Evolutionary conservation across 2,329 filamentous ascomycete species (phyloP).

Genomic region (Mycosphaerelloides madeirae): DNA sequence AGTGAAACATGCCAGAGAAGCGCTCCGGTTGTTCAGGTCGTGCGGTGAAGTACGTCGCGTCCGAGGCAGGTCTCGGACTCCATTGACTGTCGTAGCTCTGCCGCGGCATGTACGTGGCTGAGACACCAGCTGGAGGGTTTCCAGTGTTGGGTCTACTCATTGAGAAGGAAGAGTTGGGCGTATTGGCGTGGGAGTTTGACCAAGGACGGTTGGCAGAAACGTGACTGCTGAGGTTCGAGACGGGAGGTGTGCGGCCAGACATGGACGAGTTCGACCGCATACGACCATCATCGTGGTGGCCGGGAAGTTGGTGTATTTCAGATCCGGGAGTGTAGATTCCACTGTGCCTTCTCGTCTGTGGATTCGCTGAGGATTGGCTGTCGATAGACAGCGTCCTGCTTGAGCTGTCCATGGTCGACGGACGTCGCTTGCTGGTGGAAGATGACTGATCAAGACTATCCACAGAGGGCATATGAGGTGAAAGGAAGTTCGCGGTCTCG

Average conservation of each 20-base stretch:
- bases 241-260: slow-evolving; percentile 40
- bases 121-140: slow-evolving; percentile 20
- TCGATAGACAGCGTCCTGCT: slow-evolving; percentile 37
- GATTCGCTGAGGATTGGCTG: slow-evolving; percentile 31
- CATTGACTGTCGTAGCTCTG: slow-evolving; percentile 24
- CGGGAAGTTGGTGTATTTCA: slow-evolving; percentile 9
- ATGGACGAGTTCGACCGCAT: slow-evolving; percentile 54
- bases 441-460: slow-evolving; percentile 30
- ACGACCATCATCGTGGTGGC: slow-evolving; percentile 33
- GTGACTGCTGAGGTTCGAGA: slow-evolving; percentile 41
- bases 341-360: slow-evolving; percentile 51
- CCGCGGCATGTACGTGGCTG: slow-evolving; percentile 17
- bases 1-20: slow-evolving; percentile 31
- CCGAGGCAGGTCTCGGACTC: slow-evolving; percentile 27
- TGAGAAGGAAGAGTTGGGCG: slow-evolving; percentile 44
- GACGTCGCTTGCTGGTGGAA: slow-evolving; percentile 33
- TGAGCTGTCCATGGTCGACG: slow-evolving; percentile 34
- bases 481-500: slow-evolving; percentile 56
- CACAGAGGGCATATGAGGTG: slow-evolving; percentile 43
- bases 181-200: slow-evolving; percentile 37
- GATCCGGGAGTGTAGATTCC: slow-evolving; percentile 53
- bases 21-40: slow-evolving; percentile 22
- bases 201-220: slow-evolving; percentile 26
- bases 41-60: slow-evolving; percentile 30
- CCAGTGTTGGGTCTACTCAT: slow-evolving; percentile 33